These are phyloP conservation scores for Kandelia obovata DNA, from an alignment of 345 rosid genomes.

Conservation along the genomic window DNA sequence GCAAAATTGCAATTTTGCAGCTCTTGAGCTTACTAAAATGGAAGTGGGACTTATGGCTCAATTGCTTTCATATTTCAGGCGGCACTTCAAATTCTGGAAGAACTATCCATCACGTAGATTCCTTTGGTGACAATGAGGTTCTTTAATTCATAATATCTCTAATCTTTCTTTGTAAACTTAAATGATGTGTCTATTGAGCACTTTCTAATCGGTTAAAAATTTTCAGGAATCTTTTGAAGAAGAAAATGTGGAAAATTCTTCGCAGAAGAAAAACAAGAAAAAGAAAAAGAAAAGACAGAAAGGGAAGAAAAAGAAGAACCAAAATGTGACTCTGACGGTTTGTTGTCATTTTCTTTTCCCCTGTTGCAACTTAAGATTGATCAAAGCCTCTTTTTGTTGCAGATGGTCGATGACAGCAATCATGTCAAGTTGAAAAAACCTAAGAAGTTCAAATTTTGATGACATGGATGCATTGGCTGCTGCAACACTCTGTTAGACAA, in stretches of 20 bases:
- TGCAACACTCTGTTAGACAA: too few species aligned
- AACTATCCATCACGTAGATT: slow-evolving; percentile 56
- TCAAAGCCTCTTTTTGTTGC: slow-evolving; percentile 4
- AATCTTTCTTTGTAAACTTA: background rate
- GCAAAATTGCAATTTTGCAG: too few species aligned
- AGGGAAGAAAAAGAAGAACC: slow-evolving; percentile 8
- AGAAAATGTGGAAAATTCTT: slow-evolving; percentile 2
- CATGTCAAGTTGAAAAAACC: slow-evolving; percentile 7
- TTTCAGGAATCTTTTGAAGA: slow-evolving; percentile 16
- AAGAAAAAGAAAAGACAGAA: slow-evolving; percentile 12
- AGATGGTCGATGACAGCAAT: slow-evolving; percentile 8
- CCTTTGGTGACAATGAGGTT: slow-evolving; percentile 52
- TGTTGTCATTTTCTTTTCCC: background rate
- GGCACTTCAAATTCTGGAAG: slow-evolving; percentile 55
- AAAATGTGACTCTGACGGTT: background rate
- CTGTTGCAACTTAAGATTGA: background rate
- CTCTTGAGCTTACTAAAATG: background rate
- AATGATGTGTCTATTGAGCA: background rate
- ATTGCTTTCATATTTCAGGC: slow-evolving; percentile 37
- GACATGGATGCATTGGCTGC: background rate
- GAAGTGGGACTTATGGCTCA: background rate
- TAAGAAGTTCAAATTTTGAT: slow-evolving; percentile 18
- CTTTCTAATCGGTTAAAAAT: background rate
- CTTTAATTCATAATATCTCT: background rate
- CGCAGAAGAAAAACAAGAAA: slow-evolving; percentile 9